phyloP scores from a whole-genome alignment of 2,329 filamentous ascomycete species.

The Colletotrichum agaves region DNA sequence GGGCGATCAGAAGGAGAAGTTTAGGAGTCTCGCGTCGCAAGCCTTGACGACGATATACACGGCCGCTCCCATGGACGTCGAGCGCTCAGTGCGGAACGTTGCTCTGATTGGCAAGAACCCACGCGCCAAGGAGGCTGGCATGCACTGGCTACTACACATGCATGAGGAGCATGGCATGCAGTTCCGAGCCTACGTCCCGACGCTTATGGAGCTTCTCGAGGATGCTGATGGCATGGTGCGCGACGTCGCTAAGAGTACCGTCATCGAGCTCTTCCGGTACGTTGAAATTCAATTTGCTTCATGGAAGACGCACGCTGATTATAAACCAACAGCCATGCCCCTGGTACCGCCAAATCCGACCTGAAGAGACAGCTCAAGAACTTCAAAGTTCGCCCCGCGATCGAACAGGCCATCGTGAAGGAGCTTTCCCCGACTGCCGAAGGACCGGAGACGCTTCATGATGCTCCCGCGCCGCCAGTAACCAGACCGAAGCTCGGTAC shows the following conservation, averaged over 20 bases:
- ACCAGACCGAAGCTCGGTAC: conserved; percentile 59
- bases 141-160: conserved; percentile 90
- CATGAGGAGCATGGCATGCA: conserved; percentile 81
- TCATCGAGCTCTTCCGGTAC: conserved; percentile 88
- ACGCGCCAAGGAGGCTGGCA: conserved; percentile 83
- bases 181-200: conserved; percentile 85
- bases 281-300: conserved; percentile 38
- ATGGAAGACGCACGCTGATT: conserved; percentile 76
- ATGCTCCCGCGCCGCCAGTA: conserved; percentile 50
- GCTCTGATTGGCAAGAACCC: conserved; percentile 85
- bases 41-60: conserved; percentile 82
- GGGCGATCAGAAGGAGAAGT: conserved; percentile 88
- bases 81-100: conserved; percentile 80
- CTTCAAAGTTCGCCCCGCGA: conserved; percentile 87
- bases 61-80: conserved; percentile 77
- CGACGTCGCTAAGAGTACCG: conserved; percentile 82
- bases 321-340: conserved; percentile 80
- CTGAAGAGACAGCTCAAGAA: conserved; percentile 86
- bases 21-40: conserved; percentile 78
- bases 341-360: conserved; percentile 86
- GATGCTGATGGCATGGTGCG: conserved; percentile 90
- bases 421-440: conserved; percentile 69
- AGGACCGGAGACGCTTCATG: conserved; percentile 54
- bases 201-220: conserved; percentile 86
- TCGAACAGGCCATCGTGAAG: conserved; percentile 82